These are phyloP conservation scores for Pseudogymnoascus sp. DNA, from an alignment of 2,329 filamentous ascomycete genomes.

Conservation along the genomic window DNA sequence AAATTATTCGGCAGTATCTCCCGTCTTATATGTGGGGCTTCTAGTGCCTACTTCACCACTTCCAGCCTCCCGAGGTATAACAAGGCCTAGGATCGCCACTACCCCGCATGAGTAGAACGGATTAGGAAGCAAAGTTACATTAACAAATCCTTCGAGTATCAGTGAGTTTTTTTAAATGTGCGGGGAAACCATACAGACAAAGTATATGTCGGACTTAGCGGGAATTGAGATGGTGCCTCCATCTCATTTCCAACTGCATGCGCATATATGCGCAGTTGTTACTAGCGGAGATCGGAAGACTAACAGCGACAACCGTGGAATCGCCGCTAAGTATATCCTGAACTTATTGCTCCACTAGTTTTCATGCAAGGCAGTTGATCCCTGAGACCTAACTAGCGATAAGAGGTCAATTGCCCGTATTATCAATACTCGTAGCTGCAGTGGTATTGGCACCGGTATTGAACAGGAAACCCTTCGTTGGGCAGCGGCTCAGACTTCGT, in stretches of 20 bases:
- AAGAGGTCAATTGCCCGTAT: not conserved
- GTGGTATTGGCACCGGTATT: not conserved
- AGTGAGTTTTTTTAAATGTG: not conserved
- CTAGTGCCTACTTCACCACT: not conserved
- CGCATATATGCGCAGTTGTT: no score
- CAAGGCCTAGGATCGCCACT: not conserved
- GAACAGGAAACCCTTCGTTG: not conserved
- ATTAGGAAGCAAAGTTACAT: not conserved
- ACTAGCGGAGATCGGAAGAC: constrained; percentile 1
- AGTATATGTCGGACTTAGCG: not conserved
- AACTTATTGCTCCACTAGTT: not conserved
- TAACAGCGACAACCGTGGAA: not conserved
- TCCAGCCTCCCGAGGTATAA: not conserved
- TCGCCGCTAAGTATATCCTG: not conserved
- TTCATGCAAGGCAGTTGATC: not conserved
- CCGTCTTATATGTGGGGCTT: not conserved
- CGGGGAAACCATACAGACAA: not conserved
- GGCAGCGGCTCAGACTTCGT: not conserved
- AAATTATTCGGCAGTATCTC: not conserved
- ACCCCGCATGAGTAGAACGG: not conserved
- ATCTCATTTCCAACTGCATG: not conserved
- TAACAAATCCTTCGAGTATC: not conserved
- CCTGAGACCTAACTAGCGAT: not conserved
- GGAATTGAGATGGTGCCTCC: not conserved
- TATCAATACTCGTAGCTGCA: not conserved